Evolutionary conservation across 768 basidiomycete genomes (phyloP).

Genomic region (Polyporus arcularius): DNA sequence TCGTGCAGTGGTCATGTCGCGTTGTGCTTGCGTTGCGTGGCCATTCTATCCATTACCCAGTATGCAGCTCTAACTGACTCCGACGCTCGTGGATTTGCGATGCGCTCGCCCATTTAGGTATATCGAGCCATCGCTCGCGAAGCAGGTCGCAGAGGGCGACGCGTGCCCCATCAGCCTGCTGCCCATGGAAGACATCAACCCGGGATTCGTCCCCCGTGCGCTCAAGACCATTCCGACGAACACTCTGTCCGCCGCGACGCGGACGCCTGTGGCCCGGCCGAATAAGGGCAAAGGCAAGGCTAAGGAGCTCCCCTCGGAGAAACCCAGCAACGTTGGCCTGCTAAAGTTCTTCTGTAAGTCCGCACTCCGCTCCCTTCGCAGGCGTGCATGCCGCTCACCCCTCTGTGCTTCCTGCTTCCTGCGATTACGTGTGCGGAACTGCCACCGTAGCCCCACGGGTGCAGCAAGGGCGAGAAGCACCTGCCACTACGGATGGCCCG

Average conservation of each 20-base stretch:
- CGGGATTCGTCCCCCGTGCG: slow-evolving; percentile 55
- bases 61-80: background rate
- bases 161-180: slow-evolving; percentile 67
- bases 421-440: slow-evolving; percentile 18
- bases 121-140: slow-evolving; percentile 64
- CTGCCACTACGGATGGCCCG: background rate
- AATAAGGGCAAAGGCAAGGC: slow-evolving; percentile 37
- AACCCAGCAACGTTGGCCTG: slow-evolving; percentile 36
- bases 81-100: background rate
- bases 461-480: slow-evolving; percentile 3
- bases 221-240: slow-evolving; percentile 42
- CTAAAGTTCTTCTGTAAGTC: slow-evolving; percentile 66
- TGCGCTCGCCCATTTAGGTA: slow-evolving; percentile 44
- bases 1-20: slow-evolving; percentile 16
- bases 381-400: background rate
- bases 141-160: slow-evolving; percentile 65
- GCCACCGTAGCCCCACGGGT: slow-evolving; percentile 19
- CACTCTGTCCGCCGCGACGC: background rate
- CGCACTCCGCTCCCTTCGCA: slow-evolving; percentile 4
- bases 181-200: slow-evolving; percentile 81
- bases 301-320: slow-evolving; percentile 40
- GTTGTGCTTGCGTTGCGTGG: background rate
- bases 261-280: slow-evolving; percentile 14
- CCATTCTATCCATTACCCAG: background rate
- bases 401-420: background rate